A percentile compares a stretch with the other conserved stretches of the same genome.
Evolutionary conservation across 495 filamentous ascomycete species (phyloP).

Genomic region (Oleoguttula mirabilis): DNA sequence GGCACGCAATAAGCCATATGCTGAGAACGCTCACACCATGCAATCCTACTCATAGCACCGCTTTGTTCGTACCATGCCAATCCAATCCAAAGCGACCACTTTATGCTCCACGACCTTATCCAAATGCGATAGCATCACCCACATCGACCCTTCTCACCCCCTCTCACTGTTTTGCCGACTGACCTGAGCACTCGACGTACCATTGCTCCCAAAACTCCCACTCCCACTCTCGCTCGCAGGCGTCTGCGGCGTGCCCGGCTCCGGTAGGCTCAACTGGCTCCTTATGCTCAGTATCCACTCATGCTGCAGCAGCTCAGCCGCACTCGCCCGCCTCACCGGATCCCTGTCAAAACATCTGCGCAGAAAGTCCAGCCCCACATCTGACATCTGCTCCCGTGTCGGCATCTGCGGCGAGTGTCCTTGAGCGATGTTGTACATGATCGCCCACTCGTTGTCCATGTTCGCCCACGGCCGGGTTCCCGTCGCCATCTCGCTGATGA

Average conservation of each 20-base stretch:
- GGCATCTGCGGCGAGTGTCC: constrained; percentile 85
- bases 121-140: no score
- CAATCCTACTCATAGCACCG: no score
- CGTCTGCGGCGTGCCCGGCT: constrained; percentile 38
- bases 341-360: constrained; percentile 79
- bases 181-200: constrained; percentile 3
- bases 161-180: constrained; percentile 10
- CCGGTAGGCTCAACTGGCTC: constrained; percentile 47
- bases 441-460: constrained; percentile 98
- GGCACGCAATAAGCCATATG: no score
- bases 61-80: no score
- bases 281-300: constrained; percentile 79
- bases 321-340: constrained; percentile 63
- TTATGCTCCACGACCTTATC: no score
- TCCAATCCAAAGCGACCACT: no score
- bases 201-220: constrained; percentile 8
- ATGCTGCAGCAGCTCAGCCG: constrained; percentile 83
- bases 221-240: constrained; percentile 21
- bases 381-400: constrained; percentile 66
- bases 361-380: constrained; percentile 76
- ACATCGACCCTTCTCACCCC: no score
- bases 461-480: constrained; percentile 92
- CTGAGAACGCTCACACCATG: no score
- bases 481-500: constrained; percentile 95
- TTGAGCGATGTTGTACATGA: constrained; percentile 99